Percentiles rank a stretch among this genome's conserved stretches.
These are phyloP conservation scores for Spongispora temasekensis DNA, from an alignment of 1,284 basidiomycete species.

Conservation along the genomic window DNA sequence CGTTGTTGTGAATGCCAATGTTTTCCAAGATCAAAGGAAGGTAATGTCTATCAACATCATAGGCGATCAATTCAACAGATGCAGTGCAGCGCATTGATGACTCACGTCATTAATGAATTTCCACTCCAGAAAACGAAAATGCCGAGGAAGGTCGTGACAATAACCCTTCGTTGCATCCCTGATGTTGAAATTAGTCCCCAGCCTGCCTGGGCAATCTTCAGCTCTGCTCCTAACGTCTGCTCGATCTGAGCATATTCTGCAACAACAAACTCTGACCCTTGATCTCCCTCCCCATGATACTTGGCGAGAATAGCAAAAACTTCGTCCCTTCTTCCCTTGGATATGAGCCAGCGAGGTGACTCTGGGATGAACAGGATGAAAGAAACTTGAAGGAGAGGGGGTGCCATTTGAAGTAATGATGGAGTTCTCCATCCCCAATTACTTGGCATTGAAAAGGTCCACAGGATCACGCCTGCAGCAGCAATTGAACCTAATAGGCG, in stretches of 20 bases:
- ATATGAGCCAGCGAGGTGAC: neutral
- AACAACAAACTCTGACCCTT: neutral
- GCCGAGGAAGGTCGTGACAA: neutral
- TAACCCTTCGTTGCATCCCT: neutral
- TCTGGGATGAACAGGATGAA: neutral
- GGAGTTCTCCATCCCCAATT: neutral
- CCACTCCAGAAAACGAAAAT: neutral
- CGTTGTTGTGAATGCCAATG: neutral
- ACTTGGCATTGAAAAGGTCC: neutral
- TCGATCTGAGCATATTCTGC: neutral
- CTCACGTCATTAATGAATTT: neutral
- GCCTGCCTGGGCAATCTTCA: neutral
- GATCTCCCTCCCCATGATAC: neutral
- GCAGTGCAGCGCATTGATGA: neutral
- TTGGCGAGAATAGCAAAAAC: neutral
- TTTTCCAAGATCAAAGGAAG: neutral
- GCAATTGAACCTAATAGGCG: constrained; percentile 9
- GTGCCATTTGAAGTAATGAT: neutral
- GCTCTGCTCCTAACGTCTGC: neutral
- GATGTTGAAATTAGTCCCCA: neutral
- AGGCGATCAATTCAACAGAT: neutral
- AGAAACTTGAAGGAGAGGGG: neutral
- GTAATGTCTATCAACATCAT: neutral
- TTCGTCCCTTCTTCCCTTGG: neutral
- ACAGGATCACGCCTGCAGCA: constrained; percentile 3